A percentile compares a stretch with the other conserved stretches of the same genome.
These are phyloP conservation scores for Pythium sukuiense DNA, from an alignment of 352 stramenopile species.

Conservation along the genomic window DNA sequence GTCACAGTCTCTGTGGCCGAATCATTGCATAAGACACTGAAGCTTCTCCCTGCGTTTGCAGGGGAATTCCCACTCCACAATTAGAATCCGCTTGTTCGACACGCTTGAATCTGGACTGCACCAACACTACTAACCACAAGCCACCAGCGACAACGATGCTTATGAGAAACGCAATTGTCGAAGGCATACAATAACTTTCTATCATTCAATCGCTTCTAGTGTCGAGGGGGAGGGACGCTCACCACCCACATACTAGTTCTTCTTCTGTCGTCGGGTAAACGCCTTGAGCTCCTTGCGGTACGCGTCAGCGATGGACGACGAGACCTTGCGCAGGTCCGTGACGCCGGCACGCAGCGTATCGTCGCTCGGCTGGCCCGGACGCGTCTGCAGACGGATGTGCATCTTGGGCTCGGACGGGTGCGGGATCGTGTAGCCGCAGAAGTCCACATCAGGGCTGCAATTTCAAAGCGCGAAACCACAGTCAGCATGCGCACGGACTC, in stretches of 20 bases:
- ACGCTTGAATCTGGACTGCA: not conserved
- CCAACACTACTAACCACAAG: not conserved
- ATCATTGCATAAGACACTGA: too few relatives aligned
- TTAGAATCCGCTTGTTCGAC: too few relatives aligned
- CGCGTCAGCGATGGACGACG: conserved; percentile 64
- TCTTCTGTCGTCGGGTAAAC: conserved; percentile 77
- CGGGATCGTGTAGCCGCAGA: conserved; percentile 95
- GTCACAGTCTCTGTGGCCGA: not conserved
- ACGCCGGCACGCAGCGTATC: conserved; percentile 63
- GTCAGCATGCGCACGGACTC: conserved; percentile 1
- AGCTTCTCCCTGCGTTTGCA: too few relatives aligned
- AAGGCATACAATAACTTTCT: not conserved
- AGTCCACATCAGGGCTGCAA: conserved; percentile 87
- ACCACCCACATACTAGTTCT: conserved; percentile 43
- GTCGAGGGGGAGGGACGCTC: too few relatives aligned
- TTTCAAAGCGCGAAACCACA: conserved; percentile 1
- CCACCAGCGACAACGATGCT: not conserved
- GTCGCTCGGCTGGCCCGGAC: conserved; percentile 65
- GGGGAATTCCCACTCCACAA: too few relatives aligned
- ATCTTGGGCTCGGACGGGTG: conserved; percentile 95
- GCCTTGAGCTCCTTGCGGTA: conserved; percentile 85
- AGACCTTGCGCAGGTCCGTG: conserved; percentile 73
- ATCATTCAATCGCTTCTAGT: not conserved
- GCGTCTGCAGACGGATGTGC: conserved; percentile 92
- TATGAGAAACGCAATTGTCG: not conserved